phyloP scores from a whole-genome alignment of 1,139 yeast genomes.

The Lodderomyces oxycetoniae region DNA sequence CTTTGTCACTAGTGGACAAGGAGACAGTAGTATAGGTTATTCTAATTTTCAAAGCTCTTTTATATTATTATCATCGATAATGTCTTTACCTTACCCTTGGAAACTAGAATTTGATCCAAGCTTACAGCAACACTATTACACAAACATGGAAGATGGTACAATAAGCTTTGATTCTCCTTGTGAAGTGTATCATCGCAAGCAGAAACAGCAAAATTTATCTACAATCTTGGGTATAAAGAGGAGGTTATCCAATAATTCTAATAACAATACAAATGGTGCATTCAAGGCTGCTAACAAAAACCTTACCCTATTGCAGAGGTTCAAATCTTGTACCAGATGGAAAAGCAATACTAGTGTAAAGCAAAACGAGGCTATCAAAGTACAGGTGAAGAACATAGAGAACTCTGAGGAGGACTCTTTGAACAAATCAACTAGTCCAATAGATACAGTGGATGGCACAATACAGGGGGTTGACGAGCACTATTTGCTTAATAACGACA shows the following conservation, averaged over 20 bases:
- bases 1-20: too few relatives aligned
- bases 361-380: background rate
- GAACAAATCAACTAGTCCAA: constrained; percentile 14
- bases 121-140: constrained; percentile 36
- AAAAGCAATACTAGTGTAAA: background rate
- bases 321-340: background rate
- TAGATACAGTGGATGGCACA: constrained; percentile 3
- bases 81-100: too few relatives aligned
- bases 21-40: too few relatives aligned
- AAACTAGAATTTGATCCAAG: constrained; percentile 28
- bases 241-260: background rate
- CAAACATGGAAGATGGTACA: constrained; percentile 27
- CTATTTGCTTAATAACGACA: constrained; percentile 20
- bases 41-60: background rate
- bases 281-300: too few relatives aligned
- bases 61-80: too few relatives aligned
- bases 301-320: background rate
- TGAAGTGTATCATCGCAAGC: constrained; percentile 32
- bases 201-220: constrained; percentile 3
- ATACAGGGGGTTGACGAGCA: constrained; percentile 22
- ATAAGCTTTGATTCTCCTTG: constrained; percentile 39
- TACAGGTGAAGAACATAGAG: background rate
- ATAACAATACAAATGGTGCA: constrained; percentile 4
- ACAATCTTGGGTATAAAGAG: background rate
- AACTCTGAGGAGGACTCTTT: constrained; percentile 6